Base-by-base conservation (phyloP, 1,139 yeast genomes). In the Insectozyma bohioensis region DNA sequence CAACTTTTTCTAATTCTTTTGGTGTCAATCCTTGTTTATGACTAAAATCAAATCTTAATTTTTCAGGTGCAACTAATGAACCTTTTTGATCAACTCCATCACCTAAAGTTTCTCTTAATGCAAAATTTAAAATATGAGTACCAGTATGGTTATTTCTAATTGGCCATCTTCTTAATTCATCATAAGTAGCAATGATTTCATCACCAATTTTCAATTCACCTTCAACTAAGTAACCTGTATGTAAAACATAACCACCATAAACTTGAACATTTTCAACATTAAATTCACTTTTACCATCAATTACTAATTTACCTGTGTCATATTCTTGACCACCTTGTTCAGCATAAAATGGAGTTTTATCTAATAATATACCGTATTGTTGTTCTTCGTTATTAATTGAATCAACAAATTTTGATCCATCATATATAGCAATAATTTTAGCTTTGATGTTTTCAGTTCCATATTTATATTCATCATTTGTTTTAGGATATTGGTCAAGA, bases 241-340 rank as follows among this genome's bases (percentile, higher is more conserved):
- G 99, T 56, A 92, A 78, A 26, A 92, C 96, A 53, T 85, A 92
- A 38, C 98, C 98, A 43, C 84, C 97, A 54, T 88, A 92, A 31
- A 72, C 73, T 67, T 94, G 98, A 32, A 88, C 97, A 52, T 92
- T 88, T 46, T 82, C 82, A 40, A 92, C 97, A 40, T 78, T 79
- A 61, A 92, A 92, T 59, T 90, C 97, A 37, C 88, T 71, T 47
- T 67, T 67, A 33, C 95, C 97, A 53, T 88, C 97, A 51, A 87
- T 79, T 32, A 88, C 92, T 46, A 92, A 71, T 60, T 78, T 85
- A 63, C 99, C 99, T 28, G 95, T 85, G 58, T 92, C 99, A 55
- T 75, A 84, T 62, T 87, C 97, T 71, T 92, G 99, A 54, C 99
- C 99, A 78, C 99, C 99, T 65, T 86, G 95, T 66, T 92, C 99